Evolutionary conservation across 2,329 filamentous ascomycete genomes (phyloP).

Genomic region (Ophiostoma quercus): DNA sequence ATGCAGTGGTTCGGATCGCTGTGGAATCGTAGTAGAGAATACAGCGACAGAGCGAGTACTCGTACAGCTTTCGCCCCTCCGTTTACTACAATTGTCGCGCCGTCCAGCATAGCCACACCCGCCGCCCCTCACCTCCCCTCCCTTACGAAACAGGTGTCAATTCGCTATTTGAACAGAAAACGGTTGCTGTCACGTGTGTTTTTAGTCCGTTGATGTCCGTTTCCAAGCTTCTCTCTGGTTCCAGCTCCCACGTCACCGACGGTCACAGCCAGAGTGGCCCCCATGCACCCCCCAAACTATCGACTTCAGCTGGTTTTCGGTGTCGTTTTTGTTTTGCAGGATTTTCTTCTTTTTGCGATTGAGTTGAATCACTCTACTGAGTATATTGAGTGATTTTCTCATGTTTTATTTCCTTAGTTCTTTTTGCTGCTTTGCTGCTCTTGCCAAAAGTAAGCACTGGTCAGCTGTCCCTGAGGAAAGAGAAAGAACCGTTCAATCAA

Average conservation of each 20-base stretch:
- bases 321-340: not conserved
- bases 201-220: not conserved
- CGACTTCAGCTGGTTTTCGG: not conserved
- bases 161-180: not conserved
- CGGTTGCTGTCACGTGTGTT: not conserved
- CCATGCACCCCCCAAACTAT: not conserved
- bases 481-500: not conserved
- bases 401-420: too few species aligned
- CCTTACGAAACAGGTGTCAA: constrained; percentile 9
- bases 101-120: constrained; percentile 15
- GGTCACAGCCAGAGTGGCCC: constrained; percentile 6
- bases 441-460: too few species aligned
- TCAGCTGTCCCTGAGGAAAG: not conserved
- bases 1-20: not conserved
- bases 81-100: not conserved
- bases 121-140: constrained; percentile 22
- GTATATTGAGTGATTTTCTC: too few species aligned
- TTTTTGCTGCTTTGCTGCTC: too few species aligned
- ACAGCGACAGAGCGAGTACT: too few species aligned
- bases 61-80: not conserved
- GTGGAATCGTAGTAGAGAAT: not conserved
- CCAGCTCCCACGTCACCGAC: not conserved
- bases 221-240: constrained; percentile 11
- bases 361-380: too few species aligned
- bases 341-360: not conserved